These are phyloP conservation scores for Aureobasidium sp. DNA, from an alignment of 2,329 filamentous ascomycete genomes.

Conservation along the genomic window DNA sequence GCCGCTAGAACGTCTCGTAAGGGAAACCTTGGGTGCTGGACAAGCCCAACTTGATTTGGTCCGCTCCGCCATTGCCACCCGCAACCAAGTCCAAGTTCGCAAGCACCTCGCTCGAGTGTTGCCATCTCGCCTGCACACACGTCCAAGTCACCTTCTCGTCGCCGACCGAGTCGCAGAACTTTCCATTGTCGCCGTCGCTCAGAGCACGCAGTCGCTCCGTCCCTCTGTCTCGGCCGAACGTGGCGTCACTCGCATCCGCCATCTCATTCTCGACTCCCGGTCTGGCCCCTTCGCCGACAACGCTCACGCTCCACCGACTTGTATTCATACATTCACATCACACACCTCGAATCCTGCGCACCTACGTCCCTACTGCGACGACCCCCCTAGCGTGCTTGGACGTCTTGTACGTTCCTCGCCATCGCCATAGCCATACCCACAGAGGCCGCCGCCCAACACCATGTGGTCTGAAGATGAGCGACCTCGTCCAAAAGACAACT, in stretches of 20 bases:
- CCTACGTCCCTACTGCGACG: not conserved
- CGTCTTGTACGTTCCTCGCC: conserved; percentile 5
- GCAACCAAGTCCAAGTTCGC: not conserved
- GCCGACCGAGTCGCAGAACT: not conserved
- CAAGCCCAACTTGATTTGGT: not conserved
- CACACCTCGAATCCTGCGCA: not conserved
- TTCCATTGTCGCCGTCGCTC: not conserved
- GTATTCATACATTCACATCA: not conserved
- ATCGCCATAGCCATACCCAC: not conserved
- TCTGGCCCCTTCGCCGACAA: conserved; percentile 2
- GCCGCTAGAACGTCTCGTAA: not conserved
- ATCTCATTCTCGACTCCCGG: not conserved
- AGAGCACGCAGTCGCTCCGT: not conserved
- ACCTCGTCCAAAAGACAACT: not conserved
- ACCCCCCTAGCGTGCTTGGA: not conserved
- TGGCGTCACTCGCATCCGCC: not conserved
- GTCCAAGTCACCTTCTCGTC: not conserved
- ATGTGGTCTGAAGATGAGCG: not conserved
- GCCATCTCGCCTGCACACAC: not conserved
- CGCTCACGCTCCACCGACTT: not conserved
- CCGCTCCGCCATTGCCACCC: not conserved
- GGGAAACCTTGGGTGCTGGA: not conserved
- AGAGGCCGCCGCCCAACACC: not conserved
- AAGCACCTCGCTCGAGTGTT: not conserved
- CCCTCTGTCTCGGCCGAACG: not conserved